Conservation (phyloP, 768 basidiomycete species). For the Serpula lacrymans region DNA sequence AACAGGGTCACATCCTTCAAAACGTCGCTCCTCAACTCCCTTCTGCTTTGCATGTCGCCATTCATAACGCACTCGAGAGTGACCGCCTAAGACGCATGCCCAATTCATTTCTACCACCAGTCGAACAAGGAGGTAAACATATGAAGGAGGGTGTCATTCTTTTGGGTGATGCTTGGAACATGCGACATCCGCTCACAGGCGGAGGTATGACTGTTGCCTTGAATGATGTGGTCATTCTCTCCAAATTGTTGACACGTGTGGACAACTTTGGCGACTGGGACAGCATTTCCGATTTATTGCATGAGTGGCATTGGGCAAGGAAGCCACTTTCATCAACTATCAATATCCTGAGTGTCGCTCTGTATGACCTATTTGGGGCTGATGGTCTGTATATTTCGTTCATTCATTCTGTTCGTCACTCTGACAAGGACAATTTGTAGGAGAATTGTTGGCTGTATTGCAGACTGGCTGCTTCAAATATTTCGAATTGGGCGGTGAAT, state of each 20-base stretch:
- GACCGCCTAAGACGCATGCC: slow-evolving; percentile 91
- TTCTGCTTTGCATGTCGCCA: slow-evolving; percentile 56
- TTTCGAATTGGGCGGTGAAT: slow-evolving; percentile 90
- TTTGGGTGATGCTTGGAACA: slow-evolving; percentile 96
- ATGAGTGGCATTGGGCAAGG: slow-evolving; percentile 81
- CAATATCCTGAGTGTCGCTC: slow-evolving; percentile 88
- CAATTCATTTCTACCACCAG: slow-evolving; percentile 86
- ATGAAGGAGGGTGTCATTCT: slow-evolving; percentile 73
- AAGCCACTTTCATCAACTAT: slow-evolving; percentile 83
- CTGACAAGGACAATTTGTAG: slow-evolving; percentile 32
- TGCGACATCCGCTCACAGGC: slow-evolving; percentile 97
- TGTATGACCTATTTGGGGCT: slow-evolving; percentile 93
- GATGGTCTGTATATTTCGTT: slow-evolving; percentile 60
- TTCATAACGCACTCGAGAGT: slow-evolving; percentile 67
- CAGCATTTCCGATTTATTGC: slow-evolving; percentile 47
- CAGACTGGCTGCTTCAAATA: slow-evolving; percentile 94
- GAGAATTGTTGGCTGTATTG: slow-evolving; percentile 57
- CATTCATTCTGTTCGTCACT: not conserved
- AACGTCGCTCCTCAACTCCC: slow-evolving; percentile 85
- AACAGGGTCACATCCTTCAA: slow-evolving; percentile 62
- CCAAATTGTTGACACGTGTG: slow-evolving; percentile 53
- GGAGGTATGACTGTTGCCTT: slow-evolving; percentile 98
- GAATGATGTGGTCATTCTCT: slow-evolving; percentile 76
- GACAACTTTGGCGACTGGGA: slow-evolving; percentile 46
- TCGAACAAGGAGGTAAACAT: slow-evolving; percentile 52